Evolutionary conservation across 2,329 filamentous ascomycete genomes (phyloP).

Genomic region (Hymenoscyphus fraxineus): DNA sequence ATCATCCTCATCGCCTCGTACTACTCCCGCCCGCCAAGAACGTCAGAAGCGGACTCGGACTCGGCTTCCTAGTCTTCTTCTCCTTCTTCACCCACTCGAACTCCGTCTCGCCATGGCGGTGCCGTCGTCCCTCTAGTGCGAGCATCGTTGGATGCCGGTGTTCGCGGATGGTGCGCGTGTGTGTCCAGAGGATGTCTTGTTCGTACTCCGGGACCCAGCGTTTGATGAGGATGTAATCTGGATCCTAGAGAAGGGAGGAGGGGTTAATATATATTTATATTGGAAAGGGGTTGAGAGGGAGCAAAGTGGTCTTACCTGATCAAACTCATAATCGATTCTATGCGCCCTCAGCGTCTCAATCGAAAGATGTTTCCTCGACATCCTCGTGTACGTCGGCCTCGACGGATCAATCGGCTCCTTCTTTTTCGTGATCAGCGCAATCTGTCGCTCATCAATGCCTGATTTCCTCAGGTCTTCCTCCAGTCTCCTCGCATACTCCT

Average conservation of each 20-base stretch:
- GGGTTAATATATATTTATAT: slow-evolving; percentile 33
- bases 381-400: slow-evolving; percentile 59
- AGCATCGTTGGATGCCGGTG: slow-evolving; percentile 24
- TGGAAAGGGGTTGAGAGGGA: not conserved
- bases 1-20: not conserved
- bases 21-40: slow-evolving; percentile 32
- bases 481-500: slow-evolving; percentile 45
- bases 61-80: slow-evolving; percentile 30
- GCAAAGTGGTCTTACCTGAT: slow-evolving; percentile 43
- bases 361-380: slow-evolving; percentile 58
- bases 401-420: slow-evolving; percentile 43
- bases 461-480: slow-evolving; percentile 56
- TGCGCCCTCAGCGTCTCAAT: slow-evolving; percentile 57
- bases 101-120: slow-evolving; percentile 27
- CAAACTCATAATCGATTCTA: slow-evolving; percentile 55
- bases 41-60: slow-evolving; percentile 31
- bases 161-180: slow-evolving; percentile 55
- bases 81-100: slow-evolving; percentile 34
- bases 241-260: slow-evolving; percentile 48
- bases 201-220: slow-evolving; percentile 68
- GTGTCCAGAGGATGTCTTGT: slow-evolving; percentile 68
- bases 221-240: slow-evolving; percentile 69
- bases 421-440: slow-evolving; percentile 56
- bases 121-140: slow-evolving; percentile 25
- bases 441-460: slow-evolving; percentile 56